phyloP scores from a whole-genome alignment of 2,329 filamentous ascomycete genomes.

The Trichoderma guizhouense region DNA sequence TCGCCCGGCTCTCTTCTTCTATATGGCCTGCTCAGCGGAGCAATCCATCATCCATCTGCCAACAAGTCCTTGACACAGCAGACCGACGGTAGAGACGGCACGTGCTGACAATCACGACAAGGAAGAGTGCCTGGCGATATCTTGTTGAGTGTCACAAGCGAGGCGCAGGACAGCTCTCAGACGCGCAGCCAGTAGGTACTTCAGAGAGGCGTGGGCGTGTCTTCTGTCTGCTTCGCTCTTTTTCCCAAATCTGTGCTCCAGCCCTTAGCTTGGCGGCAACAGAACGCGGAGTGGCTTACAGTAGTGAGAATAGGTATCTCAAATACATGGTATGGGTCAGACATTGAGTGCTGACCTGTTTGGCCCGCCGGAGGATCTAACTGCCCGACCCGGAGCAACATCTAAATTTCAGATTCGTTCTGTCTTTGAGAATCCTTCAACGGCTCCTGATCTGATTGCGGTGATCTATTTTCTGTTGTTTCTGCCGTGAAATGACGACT shows the following conservation, averaged over 20 bases:
- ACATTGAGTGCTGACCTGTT: not conserved
- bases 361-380: slow-evolving; percentile 14
- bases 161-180: slow-evolving; percentile 5
- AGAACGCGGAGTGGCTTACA: not conserved
- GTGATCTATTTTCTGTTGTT: not conserved
- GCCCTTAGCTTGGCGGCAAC: not conserved
- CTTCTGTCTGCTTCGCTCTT: not conserved
- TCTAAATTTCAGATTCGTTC: not conserved
- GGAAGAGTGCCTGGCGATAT: not conserved
- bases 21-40: not conserved
- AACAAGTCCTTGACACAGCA: not conserved
- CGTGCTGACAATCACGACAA: not conserved
- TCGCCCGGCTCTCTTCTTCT: not conserved
- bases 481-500: not conserved
- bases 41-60: not conserved
- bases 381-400: slow-evolving; percentile 12
- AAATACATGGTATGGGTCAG: not conserved
- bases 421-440: not conserved
- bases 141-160: not conserved
- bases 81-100: slow-evolving; percentile 9
- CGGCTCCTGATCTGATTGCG: not conserved
- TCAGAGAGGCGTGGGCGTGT: not conserved
- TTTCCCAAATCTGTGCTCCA: not conserved
- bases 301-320: not conserved
- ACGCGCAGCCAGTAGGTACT: not conserved